A percentile compares a stretch with the other conserved stretches of the same genome.
Evolutionary conservation across 139 green algal species (phyloP).

Genomic region (Chlorella sp.): DNA sequence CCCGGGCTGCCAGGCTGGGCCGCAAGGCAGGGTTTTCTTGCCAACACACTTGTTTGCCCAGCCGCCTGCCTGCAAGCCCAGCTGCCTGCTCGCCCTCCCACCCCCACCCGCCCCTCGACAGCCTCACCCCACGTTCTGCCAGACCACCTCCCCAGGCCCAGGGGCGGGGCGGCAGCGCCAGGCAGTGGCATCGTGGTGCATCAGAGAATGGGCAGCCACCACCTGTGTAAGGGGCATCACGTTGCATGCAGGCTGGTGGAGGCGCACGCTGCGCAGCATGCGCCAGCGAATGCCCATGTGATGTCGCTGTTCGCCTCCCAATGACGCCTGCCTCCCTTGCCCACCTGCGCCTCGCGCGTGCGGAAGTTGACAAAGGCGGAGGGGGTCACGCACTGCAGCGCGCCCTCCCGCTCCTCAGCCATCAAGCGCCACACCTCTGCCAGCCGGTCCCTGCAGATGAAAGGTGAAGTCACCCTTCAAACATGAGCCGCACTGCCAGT

Average conservation of each 20-base stretch:
- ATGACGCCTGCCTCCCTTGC: too few species aligned
- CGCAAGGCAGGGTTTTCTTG: too few species aligned
- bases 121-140: slow-evolving; percentile 25
- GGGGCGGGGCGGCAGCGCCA: slow-evolving; percentile 59
- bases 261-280: too few species aligned
- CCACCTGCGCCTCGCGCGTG: slow-evolving; percentile 39
- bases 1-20: too few species aligned
- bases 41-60: too few species aligned
- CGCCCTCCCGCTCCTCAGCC: neutral
- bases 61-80: too few species aligned
- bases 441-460: slow-evolving; percentile 22
- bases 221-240: slow-evolving; percentile 33
- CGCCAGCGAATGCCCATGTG: too few species aligned
- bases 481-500: neutral
- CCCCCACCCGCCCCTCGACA: neutral
- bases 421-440: slow-evolving; percentile 9
- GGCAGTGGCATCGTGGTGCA: slow-evolving; percentile 51
- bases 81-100: neutral
- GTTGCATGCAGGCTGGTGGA: too few species aligned
- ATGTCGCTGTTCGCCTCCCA: too few species aligned
- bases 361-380: slow-evolving; percentile 75
- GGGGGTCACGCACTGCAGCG: slow-evolving; percentile 20
- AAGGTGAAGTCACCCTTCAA: too few species aligned
- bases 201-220: slow-evolving; percentile 52
- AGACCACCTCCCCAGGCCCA: slow-evolving; percentile 31